A percentile compares a stretch with the other conserved stretches of the same genome.
Evolutionary conservation across 371 early-diverging fungal species (phyloP).

Genomic region (Lichtheimia ramosa): DNA sequence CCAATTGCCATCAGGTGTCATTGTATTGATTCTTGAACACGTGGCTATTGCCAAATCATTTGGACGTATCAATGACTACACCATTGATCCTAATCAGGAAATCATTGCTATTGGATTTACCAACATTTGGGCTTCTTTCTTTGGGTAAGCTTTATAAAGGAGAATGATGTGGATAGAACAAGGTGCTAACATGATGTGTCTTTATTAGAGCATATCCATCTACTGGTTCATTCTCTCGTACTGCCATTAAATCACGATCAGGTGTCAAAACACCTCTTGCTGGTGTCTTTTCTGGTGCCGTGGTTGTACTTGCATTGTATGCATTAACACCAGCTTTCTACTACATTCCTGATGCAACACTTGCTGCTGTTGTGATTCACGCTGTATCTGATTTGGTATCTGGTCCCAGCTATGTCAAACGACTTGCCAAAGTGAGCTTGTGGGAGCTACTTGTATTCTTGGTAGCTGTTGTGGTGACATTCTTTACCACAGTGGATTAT

Average conservation of each 20-base stretch:
- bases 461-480: constrained; percentile 58
- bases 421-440: constrained; percentile 46
- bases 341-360: constrained; percentile 78
- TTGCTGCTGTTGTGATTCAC: constrained; percentile 80
- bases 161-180: background rate
- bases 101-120: constrained; percentile 82
- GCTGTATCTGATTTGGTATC: constrained; percentile 64
- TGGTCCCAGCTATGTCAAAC: constrained; percentile 33
- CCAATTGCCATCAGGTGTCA: constrained; percentile 61
- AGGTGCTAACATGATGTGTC: background rate
- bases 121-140: constrained; percentile 80
- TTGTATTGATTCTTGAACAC: constrained; percentile 82
- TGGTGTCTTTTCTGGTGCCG: constrained; percentile 70
- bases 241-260: constrained; percentile 76
- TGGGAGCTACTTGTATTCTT: constrained; percentile 55
- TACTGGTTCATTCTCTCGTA: constrained; percentile 51
- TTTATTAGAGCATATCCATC: constrained; percentile 42
- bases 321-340: constrained; percentile 81
- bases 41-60: constrained; percentile 83
- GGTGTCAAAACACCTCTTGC: constrained; percentile 85
- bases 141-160: constrained; percentile 67
- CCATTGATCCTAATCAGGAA: constrained; percentile 77
- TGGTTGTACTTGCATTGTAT: constrained; percentile 81
- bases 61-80: constrained; percentile 70
- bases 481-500: constrained; percentile 71